Conservation (phyloP, 768 basidiomycete species). For the Rhizopogon vinicolor region DNA sequence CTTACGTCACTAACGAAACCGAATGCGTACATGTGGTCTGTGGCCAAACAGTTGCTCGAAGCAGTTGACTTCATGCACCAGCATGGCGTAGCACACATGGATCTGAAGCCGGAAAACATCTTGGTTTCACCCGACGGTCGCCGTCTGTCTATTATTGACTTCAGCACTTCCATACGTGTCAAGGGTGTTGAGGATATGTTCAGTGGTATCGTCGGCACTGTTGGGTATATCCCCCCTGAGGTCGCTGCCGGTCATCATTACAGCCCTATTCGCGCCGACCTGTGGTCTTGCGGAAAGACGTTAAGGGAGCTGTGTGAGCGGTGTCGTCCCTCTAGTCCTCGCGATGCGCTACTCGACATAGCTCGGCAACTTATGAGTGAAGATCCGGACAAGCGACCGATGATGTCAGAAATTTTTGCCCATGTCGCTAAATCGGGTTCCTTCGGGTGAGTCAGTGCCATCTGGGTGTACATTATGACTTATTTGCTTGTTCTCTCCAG, state of each 20-base stretch:
- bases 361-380: too few relatives aligned
- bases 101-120: slow-evolving; percentile 10
- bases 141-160: neutral
- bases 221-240: neutral
- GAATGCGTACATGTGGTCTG: neutral
- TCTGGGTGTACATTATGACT: too few relatives aligned
- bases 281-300: too few relatives aligned
- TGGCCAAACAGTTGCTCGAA: neutral
- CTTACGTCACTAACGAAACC: neutral
- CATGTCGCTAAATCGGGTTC: too few relatives aligned
- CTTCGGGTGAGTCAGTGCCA: too few relatives aligned
- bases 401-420: too few relatives aligned
- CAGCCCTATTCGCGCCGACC: neutral
- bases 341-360: too few relatives aligned
- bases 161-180: neutral
- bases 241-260: neutral
- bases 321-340: too few relatives aligned
- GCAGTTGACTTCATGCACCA: slow-evolving; percentile 10
- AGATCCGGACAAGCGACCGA: too few relatives aligned
- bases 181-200: neutral
- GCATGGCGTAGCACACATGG: slow-evolving; percentile 12
- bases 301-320: too few relatives aligned
- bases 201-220: neutral
- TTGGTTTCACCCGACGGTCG: neutral
- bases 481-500: too few relatives aligned